Conservation (phyloP, 2,329 filamentous ascomycete species). For the Penicillium brasilianum region DNA sequence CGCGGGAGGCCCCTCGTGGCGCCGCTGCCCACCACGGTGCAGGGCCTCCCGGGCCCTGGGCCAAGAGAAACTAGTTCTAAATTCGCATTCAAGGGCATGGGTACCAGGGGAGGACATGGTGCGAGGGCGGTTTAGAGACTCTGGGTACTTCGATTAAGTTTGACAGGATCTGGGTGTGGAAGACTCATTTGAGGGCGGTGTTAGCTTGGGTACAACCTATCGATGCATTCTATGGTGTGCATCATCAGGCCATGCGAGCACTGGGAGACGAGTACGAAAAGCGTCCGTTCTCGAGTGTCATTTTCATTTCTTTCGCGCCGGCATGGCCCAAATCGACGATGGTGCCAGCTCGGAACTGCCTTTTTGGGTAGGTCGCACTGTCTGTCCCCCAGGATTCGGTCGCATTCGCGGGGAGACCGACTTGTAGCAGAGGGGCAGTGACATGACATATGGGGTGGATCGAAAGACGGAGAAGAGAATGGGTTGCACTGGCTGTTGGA, state of each 20-base stretch:
- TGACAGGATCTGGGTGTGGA: not conserved
- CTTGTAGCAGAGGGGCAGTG: not conserved
- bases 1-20: slow-evolving; percentile 26
- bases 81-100: not conserved
- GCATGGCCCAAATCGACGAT: slow-evolving; percentile 1
- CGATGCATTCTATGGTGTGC: slow-evolving; percentile 4
- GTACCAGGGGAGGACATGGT: not conserved
- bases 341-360: slow-evolving; percentile 27
- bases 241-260: slow-evolving; percentile 11
- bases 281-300: not conserved
- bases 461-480: not conserved
- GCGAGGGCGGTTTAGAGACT: not conserved
- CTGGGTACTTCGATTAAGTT: not conserved
- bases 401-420: slow-evolving; percentile 20
- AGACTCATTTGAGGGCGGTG: not conserved
- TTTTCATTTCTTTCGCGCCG: not conserved
- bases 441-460: slow-evolving; percentile 11
- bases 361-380: slow-evolving; percentile 21
- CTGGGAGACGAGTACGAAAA: not conserved
- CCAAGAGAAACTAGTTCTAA: slow-evolving; percentile 3
- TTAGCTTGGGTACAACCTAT: too few species aligned
- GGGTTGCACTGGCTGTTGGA: slow-evolving; percentile 1
- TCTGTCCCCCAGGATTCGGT: slow-evolving; percentile 30
- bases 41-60: slow-evolving; percentile 6
- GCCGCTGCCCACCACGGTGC: slow-evolving; percentile 3